A percentile compares a stretch with the other conserved stretches of the same genome.
These are phyloP conservation scores for Aspergillus ruber DNA, from an alignment of 2,329 filamentous ascomycete species.

Conservation along the genomic window DNA sequence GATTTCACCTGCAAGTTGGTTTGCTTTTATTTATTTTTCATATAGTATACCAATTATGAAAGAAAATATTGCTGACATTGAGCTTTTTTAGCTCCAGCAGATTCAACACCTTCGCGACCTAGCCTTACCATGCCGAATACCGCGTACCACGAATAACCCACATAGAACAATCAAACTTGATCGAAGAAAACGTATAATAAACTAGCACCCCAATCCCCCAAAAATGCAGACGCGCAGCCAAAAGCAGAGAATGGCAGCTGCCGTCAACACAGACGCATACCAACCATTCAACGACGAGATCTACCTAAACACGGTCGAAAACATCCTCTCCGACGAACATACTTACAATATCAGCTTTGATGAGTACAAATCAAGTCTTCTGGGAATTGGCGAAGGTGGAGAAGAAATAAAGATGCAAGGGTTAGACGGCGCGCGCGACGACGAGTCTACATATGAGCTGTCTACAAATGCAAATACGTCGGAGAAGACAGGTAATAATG, in stretches of 20 bases:
- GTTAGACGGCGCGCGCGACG: too few species aligned
- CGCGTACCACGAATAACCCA: background rate
- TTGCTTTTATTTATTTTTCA: too few species aligned
- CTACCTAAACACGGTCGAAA: slow-evolving; percentile 12
- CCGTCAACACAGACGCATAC: slow-evolving; percentile 13
- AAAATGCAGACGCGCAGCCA: background rate
- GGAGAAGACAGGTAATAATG: background rate
- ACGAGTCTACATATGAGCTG: too few species aligned
- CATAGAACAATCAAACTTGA: background rate
- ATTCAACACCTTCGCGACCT: background rate
- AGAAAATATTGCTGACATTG: background rate
- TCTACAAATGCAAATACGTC: background rate
- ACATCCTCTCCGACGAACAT: slow-evolving; percentile 20
- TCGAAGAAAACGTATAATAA: background rate
- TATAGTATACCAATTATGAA: too few species aligned
- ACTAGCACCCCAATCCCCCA: background rate
- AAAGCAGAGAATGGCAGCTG: background rate
- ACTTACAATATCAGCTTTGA: slow-evolving; percentile 14
- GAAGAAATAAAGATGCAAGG: too few species aligned
- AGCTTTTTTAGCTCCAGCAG: background rate
- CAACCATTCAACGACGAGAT: slow-evolving; percentile 15
- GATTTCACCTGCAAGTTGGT: too few species aligned
- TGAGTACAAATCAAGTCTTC: background rate
- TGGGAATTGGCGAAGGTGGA: too few species aligned
- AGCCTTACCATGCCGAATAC: background rate